These are phyloP conservation scores for Alternaria ventricosa DNA, from an alignment of 2,329 filamentous ascomycete genomes.

Conservation along the genomic window DNA sequence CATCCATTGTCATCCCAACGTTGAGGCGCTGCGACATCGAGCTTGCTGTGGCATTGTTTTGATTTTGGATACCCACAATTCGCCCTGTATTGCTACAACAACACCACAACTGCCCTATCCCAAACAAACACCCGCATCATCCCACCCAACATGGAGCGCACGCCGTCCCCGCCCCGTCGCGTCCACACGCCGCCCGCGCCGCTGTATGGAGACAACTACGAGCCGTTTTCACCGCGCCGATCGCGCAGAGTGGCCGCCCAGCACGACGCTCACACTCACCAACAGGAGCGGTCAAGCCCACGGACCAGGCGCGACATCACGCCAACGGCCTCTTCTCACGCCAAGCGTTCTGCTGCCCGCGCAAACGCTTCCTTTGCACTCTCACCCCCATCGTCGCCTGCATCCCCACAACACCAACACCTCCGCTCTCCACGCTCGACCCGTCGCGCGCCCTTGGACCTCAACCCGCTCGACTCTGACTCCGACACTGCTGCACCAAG, in stretches of 20 bases:
- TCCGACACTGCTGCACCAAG: constrained; percentile 37
- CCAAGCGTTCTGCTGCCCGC: constrained; percentile 37
- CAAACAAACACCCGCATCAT: constrained; percentile 12
- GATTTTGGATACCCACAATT: constrained; percentile 26
- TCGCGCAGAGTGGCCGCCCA: constrained; percentile 66
- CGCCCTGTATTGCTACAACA: constrained; percentile 21
- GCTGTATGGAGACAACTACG: constrained; percentile 72
- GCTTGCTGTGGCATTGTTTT: constrained; percentile 32
- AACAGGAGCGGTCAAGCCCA: constrained; percentile 33
- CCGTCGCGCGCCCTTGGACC: constrained; percentile 35
- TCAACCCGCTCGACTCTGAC: constrained; percentile 36
- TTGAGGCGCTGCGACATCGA: constrained; percentile 12
- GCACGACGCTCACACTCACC: constrained; percentile 44
- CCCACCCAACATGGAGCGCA: constrained; percentile 51
- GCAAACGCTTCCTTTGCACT: constrained; percentile 55
- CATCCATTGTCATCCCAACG: constrained; percentile 8
- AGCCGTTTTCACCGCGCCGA: constrained; percentile 75
- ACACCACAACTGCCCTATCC: constrained; percentile 14
- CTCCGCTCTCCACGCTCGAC: constrained; percentile 38
- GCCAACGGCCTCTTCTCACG: constrained; percentile 32
- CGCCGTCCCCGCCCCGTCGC: constrained; percentile 66
- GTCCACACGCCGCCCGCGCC: constrained; percentile 74
- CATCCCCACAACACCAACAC: constrained; percentile 42
- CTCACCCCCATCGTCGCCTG: constrained; percentile 52
- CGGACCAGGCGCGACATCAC: constrained; percentile 38